Base-by-base conservation (phyloP, 202 grass and related monocot species). In the Bolboschoenoplectus hybrid region DNA sequence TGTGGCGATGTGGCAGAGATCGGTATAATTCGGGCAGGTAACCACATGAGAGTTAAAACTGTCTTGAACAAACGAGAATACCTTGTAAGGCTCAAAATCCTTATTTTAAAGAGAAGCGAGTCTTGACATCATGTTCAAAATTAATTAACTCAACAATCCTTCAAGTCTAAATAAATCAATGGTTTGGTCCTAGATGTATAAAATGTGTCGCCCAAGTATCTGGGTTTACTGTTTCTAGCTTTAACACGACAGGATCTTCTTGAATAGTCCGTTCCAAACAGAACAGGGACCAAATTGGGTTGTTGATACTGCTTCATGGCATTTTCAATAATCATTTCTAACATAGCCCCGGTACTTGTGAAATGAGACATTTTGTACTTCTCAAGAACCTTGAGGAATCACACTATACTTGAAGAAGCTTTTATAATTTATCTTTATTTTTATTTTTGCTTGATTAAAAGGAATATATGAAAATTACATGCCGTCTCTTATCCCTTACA, bases 1-100 rank as follows among this genome's bases (percentile, higher is more conserved):
- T 88, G 87, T 87, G 93, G 90, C 88, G 96, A 98, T 90, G 89
- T 94, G 80, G 90, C 93, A 43, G 89, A 98, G 74, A 84, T 98
- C 61, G 96, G 96, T 72, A 91, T 98, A 83, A 94, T 98, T 86
- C 90, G 96, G 68, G 86, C 85, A 75, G 96, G 96, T 6, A 87
- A 89, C 62, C 80, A 87, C 85, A 96, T 96, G 89, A 95, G 87
- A 91, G 89, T 96, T 36, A 90, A 86, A 50, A 98, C 96, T 78
- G 63, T 86, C 80, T 90, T 98, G 84, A 85, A 85, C 66, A 82
- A 92, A 86, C 91, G 93, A 87, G 91, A 92, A 87, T 92, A 96
- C 88, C 84, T 98, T 63, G 96, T 96, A 92, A 91, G 82, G 75
- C 71, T 7, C 63, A 35, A 44, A 77, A 67, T 32, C 47, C 49